Base-by-base conservation (phyloP, 2,329 filamentous ascomycete species). In the Arthrobotrys sphaeroides region DNA sequence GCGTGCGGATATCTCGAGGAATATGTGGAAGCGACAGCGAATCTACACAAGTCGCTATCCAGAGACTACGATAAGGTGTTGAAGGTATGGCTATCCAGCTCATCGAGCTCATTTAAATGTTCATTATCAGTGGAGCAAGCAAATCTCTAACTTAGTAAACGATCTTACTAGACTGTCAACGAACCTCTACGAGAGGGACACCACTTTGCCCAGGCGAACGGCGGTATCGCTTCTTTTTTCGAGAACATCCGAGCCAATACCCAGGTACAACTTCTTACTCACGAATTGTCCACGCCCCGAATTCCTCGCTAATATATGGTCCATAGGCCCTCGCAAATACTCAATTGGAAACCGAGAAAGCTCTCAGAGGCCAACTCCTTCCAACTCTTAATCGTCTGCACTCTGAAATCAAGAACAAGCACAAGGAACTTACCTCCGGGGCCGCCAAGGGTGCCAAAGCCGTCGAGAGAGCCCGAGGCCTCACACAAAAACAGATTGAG, bases 1-100 rank as follows among this genome's bases (percentile, higher is more conserved):
- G 92, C 94, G 76, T 92, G 93, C 77, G 92, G 87, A 68, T 94
- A 97, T 81, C 87, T 99, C 53, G 93, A 98, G 83, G 93, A 96
- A 60, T 99, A 97, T 82, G 87, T 98, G 80, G 85, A 85, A 28
- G 90, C 91, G 5, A 92, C 93, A 2, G 93, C 97, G 83, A 97
- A 94, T 86, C 86, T 92, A 72, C 90, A 97, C 81, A 90, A 90
- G 81, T 87, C 88, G 9, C 91, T 97, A 79, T 89, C 92, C 65
- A 98, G 97, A 85, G 94, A 98, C 83, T 97, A 97, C 81, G 94
- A 98, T 85, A 94, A 92, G 84, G 90, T 95, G 7, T 84, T 98
- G 80, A 99, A 98, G 89, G 90, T 89, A 65, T 31, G 20, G 10
- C 57, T 73, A 31, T 45, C 42, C 6, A 18, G 28, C 42, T 10